Conservation (phyloP, 73 alveolate genomes). For the Paramecium bursaria region DNA sequence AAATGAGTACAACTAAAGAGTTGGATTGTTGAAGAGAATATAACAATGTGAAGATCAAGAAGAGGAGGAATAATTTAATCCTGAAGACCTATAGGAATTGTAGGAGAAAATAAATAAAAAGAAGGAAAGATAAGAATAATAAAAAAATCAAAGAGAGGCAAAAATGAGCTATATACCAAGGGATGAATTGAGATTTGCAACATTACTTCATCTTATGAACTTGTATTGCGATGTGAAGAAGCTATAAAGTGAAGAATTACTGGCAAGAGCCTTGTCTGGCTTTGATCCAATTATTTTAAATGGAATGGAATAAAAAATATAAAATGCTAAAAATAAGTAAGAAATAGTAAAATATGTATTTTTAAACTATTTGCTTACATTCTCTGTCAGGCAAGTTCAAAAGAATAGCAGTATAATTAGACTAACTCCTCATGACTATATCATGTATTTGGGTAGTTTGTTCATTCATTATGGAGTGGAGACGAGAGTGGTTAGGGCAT, state of each 20-base stretch:
- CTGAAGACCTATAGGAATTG: constrained; percentile 28
- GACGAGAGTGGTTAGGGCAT: constrained; percentile 36
- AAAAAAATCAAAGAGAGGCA: constrained; percentile 7
- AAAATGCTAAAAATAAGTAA: constrained; percentile 18
- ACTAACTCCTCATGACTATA: neutral
- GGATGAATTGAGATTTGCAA: constrained; percentile 3
- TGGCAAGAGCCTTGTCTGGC: neutral
- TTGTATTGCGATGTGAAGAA: neutral
- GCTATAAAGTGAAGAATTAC: neutral
- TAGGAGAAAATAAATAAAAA: constrained; percentile 20
- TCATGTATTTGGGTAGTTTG: neutral
- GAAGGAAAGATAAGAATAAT: neutral
- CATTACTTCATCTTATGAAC: constrained; percentile 8
- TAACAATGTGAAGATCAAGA: neutral
- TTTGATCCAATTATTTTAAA: neutral
- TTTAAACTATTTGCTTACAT: neutral
- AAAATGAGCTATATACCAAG: constrained; percentile 14
- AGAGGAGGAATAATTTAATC: neutral
- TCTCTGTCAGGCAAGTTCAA: neutral
- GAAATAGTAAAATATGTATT: neutral
- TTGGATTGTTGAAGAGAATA: no score
- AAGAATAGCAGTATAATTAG: neutral
- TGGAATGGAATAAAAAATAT: neutral
- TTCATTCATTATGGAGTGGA: constrained; percentile 28
- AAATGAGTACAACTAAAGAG: no score